These are phyloP conservation scores for Sporodiniella umbellata DNA, from an alignment of 371 early-diverging fungal species.

Conservation along the genomic window DNA sequence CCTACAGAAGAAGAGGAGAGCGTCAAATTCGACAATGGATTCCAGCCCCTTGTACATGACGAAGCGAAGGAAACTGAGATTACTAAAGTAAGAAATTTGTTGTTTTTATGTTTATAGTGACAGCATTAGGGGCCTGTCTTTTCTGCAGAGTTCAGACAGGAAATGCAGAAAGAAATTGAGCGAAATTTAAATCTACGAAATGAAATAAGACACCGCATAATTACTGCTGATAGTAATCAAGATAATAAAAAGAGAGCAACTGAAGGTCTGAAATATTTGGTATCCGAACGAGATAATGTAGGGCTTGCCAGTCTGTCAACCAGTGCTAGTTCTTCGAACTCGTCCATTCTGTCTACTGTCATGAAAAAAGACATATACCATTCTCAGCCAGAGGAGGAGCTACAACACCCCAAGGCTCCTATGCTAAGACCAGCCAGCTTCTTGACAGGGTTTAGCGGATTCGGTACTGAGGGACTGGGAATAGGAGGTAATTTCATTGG, in stretches of 20 bases:
- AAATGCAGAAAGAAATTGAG: constrained; percentile 56
- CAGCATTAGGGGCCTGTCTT: constrained; percentile 54
- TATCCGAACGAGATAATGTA: constrained; percentile 37
- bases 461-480: constrained; percentile 20
- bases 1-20: constrained; percentile 36
- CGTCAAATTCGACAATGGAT: constrained; percentile 13
- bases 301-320: constrained; percentile 28
- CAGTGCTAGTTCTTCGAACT: constrained; percentile 27
- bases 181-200: constrained; percentile 39
- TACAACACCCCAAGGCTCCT: constrained; percentile 9
- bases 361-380: constrained; percentile 17
- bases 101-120: constrained; percentile 8
- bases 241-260: constrained; percentile 37
- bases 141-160: constrained; percentile 52
- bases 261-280: constrained; percentile 50
- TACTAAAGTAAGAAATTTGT: constrained; percentile 33
- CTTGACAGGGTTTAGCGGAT: constrained; percentile 39
- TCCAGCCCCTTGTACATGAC: constrained; percentile 12
- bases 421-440: constrained; percentile 39
- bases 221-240: constrained; percentile 37
- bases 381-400: constrained; percentile 2
- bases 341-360: constrained; percentile 21
- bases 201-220: constrained; percentile 46
- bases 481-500: constrained; percentile 33
- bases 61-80: constrained; percentile 41